A percentile compares a stretch with the other conserved stretches of the same genome.
Evolutionary conservation across 1,284 basidiomycete genomes (phyloP).

Genomic region (Austroboletus novae-zelandiae): DNA sequence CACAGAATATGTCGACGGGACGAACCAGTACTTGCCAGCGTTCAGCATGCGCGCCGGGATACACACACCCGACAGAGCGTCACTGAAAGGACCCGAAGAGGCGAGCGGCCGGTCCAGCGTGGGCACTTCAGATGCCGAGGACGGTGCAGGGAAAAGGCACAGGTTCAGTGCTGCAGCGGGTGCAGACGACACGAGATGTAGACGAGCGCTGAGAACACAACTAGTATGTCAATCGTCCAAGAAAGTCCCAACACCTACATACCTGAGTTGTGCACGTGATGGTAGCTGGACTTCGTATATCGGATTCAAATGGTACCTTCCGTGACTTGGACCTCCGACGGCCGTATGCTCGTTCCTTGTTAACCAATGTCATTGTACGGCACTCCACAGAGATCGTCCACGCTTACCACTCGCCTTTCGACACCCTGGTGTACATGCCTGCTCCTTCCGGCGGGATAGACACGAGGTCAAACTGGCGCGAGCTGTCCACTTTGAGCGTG

Average conservation of each 20-base stretch:
- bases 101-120: constrained; percentile 46
- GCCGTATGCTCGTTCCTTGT: constrained; percentile 53
- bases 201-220: constrained; percentile 50
- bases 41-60: constrained; percentile 51
- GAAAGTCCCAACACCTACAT: constrained; percentile 19
- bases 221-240: background rate
- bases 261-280: constrained; percentile 60
- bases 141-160: constrained; percentile 48
- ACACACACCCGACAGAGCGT: constrained; percentile 67
- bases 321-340: constrained; percentile 65
- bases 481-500: constrained; percentile 61
- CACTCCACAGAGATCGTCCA: background rate
- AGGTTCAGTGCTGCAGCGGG: constrained; percentile 54
- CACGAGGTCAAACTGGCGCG: constrained; percentile 62
- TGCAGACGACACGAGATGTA: constrained; percentile 54
- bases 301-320: constrained; percentile 67
- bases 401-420: constrained; percentile 70
- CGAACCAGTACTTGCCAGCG: constrained; percentile 65
- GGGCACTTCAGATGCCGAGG: constrained; percentile 12
- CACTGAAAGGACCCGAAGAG: constrained; percentile 78
- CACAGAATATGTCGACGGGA: constrained; percentile 72
- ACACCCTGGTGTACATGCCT: constrained; percentile 78
- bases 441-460: constrained; percentile 88
- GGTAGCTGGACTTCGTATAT: constrained; percentile 61
- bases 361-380: background rate